Base-by-base conservation (phyloP, 805 yeast genomes). In the Saccharomycopsis guyanensis region DNA sequence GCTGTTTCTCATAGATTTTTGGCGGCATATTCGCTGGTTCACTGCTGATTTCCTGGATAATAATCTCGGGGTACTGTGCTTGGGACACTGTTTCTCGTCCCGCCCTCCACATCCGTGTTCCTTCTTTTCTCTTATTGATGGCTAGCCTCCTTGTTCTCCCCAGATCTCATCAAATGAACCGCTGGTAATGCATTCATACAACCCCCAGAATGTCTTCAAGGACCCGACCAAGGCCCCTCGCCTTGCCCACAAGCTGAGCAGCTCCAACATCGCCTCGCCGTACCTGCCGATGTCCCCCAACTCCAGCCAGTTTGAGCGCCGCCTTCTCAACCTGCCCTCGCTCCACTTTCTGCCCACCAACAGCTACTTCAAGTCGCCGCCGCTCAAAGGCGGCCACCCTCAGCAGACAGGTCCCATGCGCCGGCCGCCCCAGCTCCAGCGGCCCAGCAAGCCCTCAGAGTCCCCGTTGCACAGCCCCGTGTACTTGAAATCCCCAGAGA, bases 321-420 rank as follows among this genome's bases (percentile, higher is more conserved):
- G 31, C 8, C 3, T 38, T 6, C 16, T 43, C 18, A 29, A 27
- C n/a, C 34, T 34, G 13, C 36, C 42, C 3, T 18, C 29, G 15
- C 25, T 37, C 13, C 47, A 38, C 24, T 43, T 43, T 27, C 34
- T 40, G 16, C 47, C 47, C 18, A 42, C 46, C 5, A 15, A n/a
- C 25, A 27, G 19, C 18, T 24, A 37, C 25, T 43, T 43, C 36
- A 37, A 29, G 25, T 31, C 40, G 15, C 40, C 33, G 24, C 27
- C 39, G 18, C 18, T 20, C 5, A 19, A 23, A 6, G 12, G 7
- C 4, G n/a, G 39, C 23, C 38, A 15, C 18, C 13, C 20, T 33
- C 22, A 22, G 18, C 18, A 37, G n/a, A n/a, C n/a, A n/a, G n/a
- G n/a, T n/a, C n/a, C n/a, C n/a, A n/a, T n/a, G n/a, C n/a, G n/a